phyloP scores from a whole-genome alignment of 192 early-diverging fungal species.

The Coemansia sp. region DNA sequence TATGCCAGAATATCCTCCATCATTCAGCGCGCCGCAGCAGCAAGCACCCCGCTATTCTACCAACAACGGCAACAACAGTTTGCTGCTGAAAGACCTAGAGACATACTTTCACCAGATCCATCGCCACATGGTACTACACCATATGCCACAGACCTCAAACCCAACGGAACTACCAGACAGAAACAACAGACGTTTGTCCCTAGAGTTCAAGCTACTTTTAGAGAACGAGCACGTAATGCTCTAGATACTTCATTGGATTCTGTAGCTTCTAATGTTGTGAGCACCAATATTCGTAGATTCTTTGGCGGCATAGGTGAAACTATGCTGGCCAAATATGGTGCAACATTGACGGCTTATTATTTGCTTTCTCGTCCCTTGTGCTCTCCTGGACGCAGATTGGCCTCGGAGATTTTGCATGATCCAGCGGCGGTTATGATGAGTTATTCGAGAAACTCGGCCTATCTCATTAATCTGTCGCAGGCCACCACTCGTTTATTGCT shows the following conservation, averaged over 20 bases:
- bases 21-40: constrained; percentile 40
- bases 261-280: constrained; percentile 37
- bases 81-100: background rate
- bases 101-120: constrained; percentile 16
- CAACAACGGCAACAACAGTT: constrained; percentile 14
- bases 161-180: background rate
- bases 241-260: constrained; percentile 32
- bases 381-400: constrained; percentile 38
- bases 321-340: constrained; percentile 95
- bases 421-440: constrained; percentile 60
- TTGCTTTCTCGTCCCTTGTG: constrained; percentile 87
- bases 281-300: constrained; percentile 47
- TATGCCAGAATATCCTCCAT: constrained; percentile 44
- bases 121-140: constrained; percentile 22
- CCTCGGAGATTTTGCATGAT: constrained; percentile 39
- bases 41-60: constrained; percentile 38
- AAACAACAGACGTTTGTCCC: constrained; percentile 27
- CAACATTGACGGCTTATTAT: constrained; percentile 73
- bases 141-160: constrained; percentile 9
- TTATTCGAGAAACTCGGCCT: constrained; percentile 76
- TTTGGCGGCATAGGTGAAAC: constrained; percentile 61
- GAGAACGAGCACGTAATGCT: constrained; percentile 26
- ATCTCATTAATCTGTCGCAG: constrained; percentile 75
- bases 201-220: constrained; percentile 44
- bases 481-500: constrained; percentile 83